A percentile compares a stretch with the other conserved stretches of the same genome.
phyloP scores from a whole-genome alignment of 2,329 filamentous ascomycete species.

The Diplocarpon rosae region DNA sequence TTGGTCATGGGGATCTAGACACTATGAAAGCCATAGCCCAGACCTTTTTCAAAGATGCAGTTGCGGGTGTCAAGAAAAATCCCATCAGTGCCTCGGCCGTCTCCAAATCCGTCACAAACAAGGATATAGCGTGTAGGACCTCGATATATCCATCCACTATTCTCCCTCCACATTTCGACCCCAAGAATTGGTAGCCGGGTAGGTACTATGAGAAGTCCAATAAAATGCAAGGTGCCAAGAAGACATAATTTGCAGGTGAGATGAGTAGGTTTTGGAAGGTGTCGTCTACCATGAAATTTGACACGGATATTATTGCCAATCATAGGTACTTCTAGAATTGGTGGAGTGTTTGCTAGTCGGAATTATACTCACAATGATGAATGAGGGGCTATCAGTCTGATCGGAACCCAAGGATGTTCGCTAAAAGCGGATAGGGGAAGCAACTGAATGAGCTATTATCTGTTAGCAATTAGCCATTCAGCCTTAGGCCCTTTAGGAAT shows the following conservation, averaged over 20 bases:
- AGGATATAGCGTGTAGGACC: constrained; percentile 2
- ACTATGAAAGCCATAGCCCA: not conserved
- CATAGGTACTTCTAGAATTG: constrained; percentile 2
- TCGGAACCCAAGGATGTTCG: too few species aligned
- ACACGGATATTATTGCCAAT: constrained; percentile 1
- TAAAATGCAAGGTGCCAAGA: constrained; percentile 1
- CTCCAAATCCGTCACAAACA: not conserved
- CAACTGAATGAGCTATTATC: too few species aligned
- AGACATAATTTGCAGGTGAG: constrained; percentile 3
- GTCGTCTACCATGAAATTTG: constrained; percentile 2
- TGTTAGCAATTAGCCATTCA: too few species aligned
- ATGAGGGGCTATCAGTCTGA: too few species aligned
- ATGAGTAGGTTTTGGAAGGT: constrained; percentile 6
- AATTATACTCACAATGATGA: too few species aligned
- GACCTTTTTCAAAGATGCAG: not conserved
- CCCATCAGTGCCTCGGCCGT: not conserved
- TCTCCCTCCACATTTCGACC: constrained; percentile 5
- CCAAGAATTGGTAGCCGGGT: constrained; percentile 1
- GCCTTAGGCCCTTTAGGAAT: too few species aligned
- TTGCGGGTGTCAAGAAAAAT: constrained; percentile 4
- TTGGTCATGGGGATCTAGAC: constrained; percentile 3
- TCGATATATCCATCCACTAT: constrained; percentile 3
- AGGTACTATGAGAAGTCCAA: constrained; percentile 6
- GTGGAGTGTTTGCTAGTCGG: not conserved
- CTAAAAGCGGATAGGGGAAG: too few species aligned